A percentile compares a stretch with the other conserved stretches of the same genome.
Conservation (phyloP, 805 yeast genomes). For the Blastobotrys peoriensis region DNA sequence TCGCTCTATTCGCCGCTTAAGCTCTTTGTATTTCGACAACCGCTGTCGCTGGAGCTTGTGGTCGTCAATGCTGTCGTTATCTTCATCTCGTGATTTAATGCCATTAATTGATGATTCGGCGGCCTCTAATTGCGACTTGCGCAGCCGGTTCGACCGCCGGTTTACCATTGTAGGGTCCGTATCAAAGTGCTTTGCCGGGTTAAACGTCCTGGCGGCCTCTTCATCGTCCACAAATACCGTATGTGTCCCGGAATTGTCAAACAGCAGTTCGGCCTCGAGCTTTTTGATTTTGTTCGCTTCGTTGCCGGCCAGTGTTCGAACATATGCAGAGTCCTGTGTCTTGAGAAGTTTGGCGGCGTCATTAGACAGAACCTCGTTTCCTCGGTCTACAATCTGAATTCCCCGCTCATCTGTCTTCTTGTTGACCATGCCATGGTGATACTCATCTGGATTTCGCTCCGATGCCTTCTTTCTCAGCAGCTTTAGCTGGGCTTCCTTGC, state of each 20-base stretch:
- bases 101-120: background rate
- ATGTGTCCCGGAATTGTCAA: conserved; percentile 59
- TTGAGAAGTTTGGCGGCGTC: conserved; percentile 80
- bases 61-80: conserved; percentile 26
- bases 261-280: conserved; percentile 33
- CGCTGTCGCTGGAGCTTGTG: conserved; percentile 25
- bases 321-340: conserved; percentile 85
- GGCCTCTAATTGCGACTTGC: conserved; percentile 46
- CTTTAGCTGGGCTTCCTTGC: conserved; percentile 56
- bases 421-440: conserved; percentile 86
- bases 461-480: conserved; percentile 66
- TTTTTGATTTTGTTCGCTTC: conserved; percentile 63
- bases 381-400: conserved; percentile 56
- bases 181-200: conserved; percentile 59
- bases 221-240: conserved; percentile 75
- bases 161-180: conserved; percentile 61
- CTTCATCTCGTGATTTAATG: conserved; percentile 14
- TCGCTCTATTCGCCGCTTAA: conserved; percentile 64
- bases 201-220: conserved; percentile 50
- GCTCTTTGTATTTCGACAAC: conserved; percentile 50
- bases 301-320: conserved; percentile 66
- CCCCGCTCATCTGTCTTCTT: conserved; percentile 66
- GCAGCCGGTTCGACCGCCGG: conserved; percentile 67
- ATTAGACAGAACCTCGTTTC: conserved; percentile 44
- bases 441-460: conserved; percentile 87